Evolutionary conservation across 192 early-diverging fungal species (phyloP), one percentile per base, ranked within the genome.

Genomic region (Backusella parvicylindrica): DNA sequence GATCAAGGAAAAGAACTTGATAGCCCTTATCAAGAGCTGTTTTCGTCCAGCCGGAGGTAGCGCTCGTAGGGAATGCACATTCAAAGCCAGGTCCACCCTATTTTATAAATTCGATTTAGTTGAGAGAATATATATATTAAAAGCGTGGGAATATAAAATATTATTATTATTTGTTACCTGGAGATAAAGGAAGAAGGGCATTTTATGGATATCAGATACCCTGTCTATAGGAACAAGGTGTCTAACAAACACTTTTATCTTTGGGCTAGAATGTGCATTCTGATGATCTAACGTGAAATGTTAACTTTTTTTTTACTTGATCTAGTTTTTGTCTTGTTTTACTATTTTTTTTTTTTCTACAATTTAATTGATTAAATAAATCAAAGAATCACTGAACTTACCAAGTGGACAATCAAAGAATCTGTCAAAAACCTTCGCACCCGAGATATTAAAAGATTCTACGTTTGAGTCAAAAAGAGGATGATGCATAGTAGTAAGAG

Each of bases 1-100:
- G 89, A 76, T 92, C 91, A 35, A 92, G 72, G 26, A 92, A 79
- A 60, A 92, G 83, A 12, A 91, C 82, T 64, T 92, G 90, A 76
- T 84, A 92, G 7, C 89, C 89, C 41, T 91, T 85, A 12, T 82
- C 77, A 60, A 90, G 84, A 7, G 87, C 87, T n/a, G 79, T 80
- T 40, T 76, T 78, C 28, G 84, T 70, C 88, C 88, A 89, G n/a
- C 85, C 86, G 56, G 82, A 65, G 41, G 75, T 77, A 47, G 77
- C 83, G 13, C 79, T 85, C 6, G 70, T 74, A 6, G 88, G 88
- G 6, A 88, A 77, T 38, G 40, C 49, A 43, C 83, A 81, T 74
- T 87, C 86, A 63, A 83, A 89, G 7, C 88, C 88, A 13, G 88
- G 88, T 2, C 88, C 88, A 67, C 88, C 88, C 86, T 89, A 67